Conservation (phyloP, 345 rosid species). For the Brassica cretica region DNA sequence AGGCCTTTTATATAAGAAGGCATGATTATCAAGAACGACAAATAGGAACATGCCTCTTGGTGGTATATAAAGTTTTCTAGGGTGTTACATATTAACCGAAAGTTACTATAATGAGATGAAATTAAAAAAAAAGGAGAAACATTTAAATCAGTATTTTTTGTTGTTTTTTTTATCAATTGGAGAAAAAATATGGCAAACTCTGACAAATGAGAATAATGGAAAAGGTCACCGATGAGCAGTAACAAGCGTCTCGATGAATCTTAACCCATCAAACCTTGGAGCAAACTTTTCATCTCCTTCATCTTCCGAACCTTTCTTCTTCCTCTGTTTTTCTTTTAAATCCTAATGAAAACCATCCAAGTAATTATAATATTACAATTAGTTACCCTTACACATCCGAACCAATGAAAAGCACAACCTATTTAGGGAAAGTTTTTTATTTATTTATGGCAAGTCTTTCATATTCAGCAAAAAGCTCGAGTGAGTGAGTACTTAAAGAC, state of each 20-base stretch:
- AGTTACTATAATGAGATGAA: slow-evolving; percentile 2
- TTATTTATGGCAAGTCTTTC: background rate
- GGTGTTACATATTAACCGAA: slow-evolving; percentile 10
- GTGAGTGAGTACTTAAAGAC: background rate
- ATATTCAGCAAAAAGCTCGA: background rate
- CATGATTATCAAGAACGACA: background rate
- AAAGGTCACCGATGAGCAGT: slow-evolving; percentile 74
- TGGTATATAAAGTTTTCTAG: background rate
- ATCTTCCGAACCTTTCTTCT: slow-evolving; percentile 43
- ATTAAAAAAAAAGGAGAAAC: background rate
- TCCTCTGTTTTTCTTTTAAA: slow-evolving; percentile 40
- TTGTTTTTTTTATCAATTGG: slow-evolving; percentile 8
- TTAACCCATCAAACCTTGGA: slow-evolving; percentile 79
- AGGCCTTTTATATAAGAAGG: background rate
- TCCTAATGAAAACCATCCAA: slow-evolving; percentile 31
- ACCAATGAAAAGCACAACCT: background rate
- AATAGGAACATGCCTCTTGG: slow-evolving; percentile 10
- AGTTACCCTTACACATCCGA: background rate
- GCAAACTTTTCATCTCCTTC: slow-evolving; percentile 53
- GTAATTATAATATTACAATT: background rate
- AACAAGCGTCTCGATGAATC: slow-evolving; percentile 87
- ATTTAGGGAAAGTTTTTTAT: background rate
- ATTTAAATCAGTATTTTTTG: slow-evolving; percentile 14
- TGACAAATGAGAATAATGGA: background rate
- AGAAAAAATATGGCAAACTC: slow-evolving; percentile 5